Base-by-base conservation (phyloP, 495 filamentous ascomycete genomes). In the Penicillium silybi region DNA sequence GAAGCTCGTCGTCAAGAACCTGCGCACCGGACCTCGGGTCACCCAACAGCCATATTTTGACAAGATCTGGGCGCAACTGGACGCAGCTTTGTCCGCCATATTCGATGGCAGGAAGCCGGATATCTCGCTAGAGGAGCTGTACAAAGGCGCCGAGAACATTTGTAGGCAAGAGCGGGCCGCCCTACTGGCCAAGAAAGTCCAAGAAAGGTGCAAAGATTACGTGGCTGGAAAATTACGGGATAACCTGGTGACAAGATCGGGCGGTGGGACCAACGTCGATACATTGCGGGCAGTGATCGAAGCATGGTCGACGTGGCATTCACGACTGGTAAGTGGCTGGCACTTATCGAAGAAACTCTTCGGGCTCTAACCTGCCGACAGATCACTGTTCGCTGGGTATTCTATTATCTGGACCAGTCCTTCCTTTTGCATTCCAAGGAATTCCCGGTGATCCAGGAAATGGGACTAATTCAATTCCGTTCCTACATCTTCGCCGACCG, bases 321-420 rank as follows among this genome's bases (percentile, higher is more conserved):
- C 75, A 49, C 89, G 90, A 69, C 66, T 93, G 69, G 84, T 88
- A 79, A 51, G 79, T 66, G 15, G 10, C 19, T 17, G 16, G 13
- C 23, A 29, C 4, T n/a, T 17, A 9, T 17, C 16, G 15, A 25
- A 43, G 53, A 58, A 37, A 46, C 50, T 20, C 19, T 13, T 17
- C n/a, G 10, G 19, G 23, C 16, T 42, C 46, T 62, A 32, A 66
- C 53, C n/a, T 51, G 40, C 23, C 26, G 37, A 44, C 62, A 90
- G 88, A 78, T 81, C 35, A 85, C 80, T 17, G 77, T 98, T 45
- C 80, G 89, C 48, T 90, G 84, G 52, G 85, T 96, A 26, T 97
- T 96, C 73, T 92, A 87, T 62, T 97, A 91, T 56, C 76, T 98
- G 48, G 92, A 98, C 61, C 83, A 93, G 51, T 88, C 90, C 4